Evolutionary conservation across 1,284 basidiomycete genomes (phyloP).

Genomic region (Dichomitus squalens): DNA sequence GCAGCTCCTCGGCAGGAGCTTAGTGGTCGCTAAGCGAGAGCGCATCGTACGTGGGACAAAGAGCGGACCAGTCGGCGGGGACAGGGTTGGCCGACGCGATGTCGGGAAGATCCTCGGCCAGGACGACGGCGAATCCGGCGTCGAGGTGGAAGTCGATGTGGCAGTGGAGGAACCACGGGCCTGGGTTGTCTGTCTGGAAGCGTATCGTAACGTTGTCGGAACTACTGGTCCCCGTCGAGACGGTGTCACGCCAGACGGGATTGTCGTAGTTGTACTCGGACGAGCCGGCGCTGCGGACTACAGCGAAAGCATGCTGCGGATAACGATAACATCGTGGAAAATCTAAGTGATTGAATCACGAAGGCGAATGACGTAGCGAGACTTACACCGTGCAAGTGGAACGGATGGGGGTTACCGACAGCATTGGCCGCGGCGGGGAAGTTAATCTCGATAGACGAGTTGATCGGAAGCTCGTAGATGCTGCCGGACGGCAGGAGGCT

Average conservation of each 20-base stretch:
- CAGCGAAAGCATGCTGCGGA: slow-evolving; percentile 29
- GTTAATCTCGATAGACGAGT: slow-evolving; percentile 34
- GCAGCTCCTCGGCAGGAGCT: too few relatives aligned
- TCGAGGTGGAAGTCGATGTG: slow-evolving; percentile 8
- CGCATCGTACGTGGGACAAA: slow-evolving; percentile 16
- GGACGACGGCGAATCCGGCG: slow-evolving; percentile 1
- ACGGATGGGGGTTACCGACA: slow-evolving; percentile 36
- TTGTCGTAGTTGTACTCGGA: slow-evolving; percentile 34
- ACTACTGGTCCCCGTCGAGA: slow-evolving; percentile 29
- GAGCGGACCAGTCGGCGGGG: slow-evolving; percentile 3
- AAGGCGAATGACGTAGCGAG: background rate
- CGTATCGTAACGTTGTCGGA: slow-evolving; percentile 34
- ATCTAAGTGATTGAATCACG: background rate
- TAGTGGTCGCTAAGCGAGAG: background rate
- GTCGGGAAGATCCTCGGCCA: background rate
- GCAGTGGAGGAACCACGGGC: slow-evolving; percentile 8
- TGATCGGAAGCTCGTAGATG: slow-evolving; percentile 28
- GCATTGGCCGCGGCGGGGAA: slow-evolving; percentile 6
- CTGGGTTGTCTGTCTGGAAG: slow-evolving; percentile 21
- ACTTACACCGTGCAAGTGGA: slow-evolving; percentile 42
- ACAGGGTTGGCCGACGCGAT: slow-evolving; percentile 11
- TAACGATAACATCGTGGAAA: too few relatives aligned
- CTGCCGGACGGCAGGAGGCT: slow-evolving; percentile 33
- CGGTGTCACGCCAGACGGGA: slow-evolving; percentile 36
- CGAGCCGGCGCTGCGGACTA: slow-evolving; percentile 33